phyloP scores from a whole-genome alignment of 139 green algal species.

The Volvox africanus region DNA sequence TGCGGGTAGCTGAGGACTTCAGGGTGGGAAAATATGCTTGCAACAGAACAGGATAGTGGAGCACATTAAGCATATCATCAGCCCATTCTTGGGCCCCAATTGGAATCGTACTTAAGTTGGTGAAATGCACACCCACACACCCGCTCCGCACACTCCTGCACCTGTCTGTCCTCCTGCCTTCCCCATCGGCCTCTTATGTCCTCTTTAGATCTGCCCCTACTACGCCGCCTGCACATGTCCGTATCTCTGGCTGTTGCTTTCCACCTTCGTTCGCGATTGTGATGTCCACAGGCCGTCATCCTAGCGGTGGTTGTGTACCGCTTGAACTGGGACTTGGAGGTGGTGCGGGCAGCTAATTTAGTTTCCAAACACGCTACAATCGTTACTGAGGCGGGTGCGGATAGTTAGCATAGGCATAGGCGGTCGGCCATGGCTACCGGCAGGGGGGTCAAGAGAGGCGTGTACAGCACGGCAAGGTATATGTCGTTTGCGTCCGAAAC shows the following conservation, averaged over 20 bases:
- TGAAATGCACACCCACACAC: not conserved
- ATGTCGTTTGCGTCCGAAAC: too few species aligned
- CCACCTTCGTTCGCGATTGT: not conserved
- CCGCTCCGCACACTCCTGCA: not conserved
- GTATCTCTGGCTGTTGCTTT: not conserved
- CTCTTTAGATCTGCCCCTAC: not conserved
- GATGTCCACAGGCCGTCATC: constrained; percentile 40
- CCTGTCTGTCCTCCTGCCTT: not conserved
- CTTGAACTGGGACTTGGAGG: constrained; percentile 60
- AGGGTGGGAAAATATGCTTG: not conserved
- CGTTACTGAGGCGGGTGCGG: not conserved
- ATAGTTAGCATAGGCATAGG: too few species aligned
- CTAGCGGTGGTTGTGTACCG: constrained; percentile 43
- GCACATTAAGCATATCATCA: not conserved
- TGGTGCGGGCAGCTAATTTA: constrained; percentile 45
- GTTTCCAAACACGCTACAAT: constrained; percentile 18
- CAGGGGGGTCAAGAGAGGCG: too few species aligned
- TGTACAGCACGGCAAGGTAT: too few species aligned
- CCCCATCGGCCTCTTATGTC: not conserved
- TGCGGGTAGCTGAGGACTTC: not conserved
- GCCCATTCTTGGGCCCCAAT: not conserved
- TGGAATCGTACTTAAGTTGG: not conserved
- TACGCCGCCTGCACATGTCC: not conserved
- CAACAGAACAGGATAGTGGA: not conserved
- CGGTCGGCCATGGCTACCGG: too few species aligned